A percentile compares a stretch with the other conserved stretches of the same genome.
Conservation (phyloP, 495 filamentous ascomycete genomes). For the Penicillium longicatenatum region DNA sequence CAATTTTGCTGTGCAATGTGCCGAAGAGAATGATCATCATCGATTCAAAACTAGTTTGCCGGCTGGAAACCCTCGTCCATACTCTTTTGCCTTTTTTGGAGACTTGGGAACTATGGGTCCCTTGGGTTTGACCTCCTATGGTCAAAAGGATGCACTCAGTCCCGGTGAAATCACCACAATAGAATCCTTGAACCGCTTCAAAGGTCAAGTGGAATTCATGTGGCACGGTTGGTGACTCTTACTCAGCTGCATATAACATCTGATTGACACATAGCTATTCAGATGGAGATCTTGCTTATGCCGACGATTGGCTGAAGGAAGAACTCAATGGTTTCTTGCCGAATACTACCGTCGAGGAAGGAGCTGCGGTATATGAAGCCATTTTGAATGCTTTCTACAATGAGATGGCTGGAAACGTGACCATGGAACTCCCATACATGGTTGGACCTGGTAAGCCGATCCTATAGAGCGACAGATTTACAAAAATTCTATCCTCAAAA, state of each 20-base stretch:
- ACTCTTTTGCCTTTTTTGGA: slow-evolving; percentile 13
- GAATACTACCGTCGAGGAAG: neutral
- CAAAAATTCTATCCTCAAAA: neutral
- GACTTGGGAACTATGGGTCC: slow-evolving; percentile 20
- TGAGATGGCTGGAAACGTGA: slow-evolving; percentile 6
- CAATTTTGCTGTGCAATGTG: slow-evolving; percentile 9
- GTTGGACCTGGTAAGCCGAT: slow-evolving; percentile 9
- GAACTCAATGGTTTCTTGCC: slow-evolving; percentile 8
- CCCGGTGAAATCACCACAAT: slow-evolving; percentile 16
- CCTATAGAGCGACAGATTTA: too few relatives aligned
- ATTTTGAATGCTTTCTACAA: slow-evolving; percentile 13
- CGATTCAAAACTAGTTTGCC: slow-evolving; percentile 15
- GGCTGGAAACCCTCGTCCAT: slow-evolving; percentile 16
- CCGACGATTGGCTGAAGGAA: slow-evolving; percentile 15
- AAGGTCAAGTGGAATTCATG: slow-evolving; percentile 7
- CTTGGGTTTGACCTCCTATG: slow-evolving; percentile 14
- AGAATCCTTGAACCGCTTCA: slow-evolving; percentile 7
- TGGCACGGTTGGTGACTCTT: slow-evolving; percentile 13
- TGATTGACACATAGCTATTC: neutral
- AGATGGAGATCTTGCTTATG: slow-evolving; percentile 16
- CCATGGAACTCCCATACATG: slow-evolving; percentile 13
- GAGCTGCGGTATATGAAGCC: slow-evolving; percentile 10
- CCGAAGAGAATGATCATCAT: slow-evolving; percentile 5
- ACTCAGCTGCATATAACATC: neutral
- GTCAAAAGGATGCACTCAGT: slow-evolving; percentile 4